A percentile compares a stretch with the other conserved stretches of the same genome.
phyloP scores from a whole-genome alignment of 257 asterid genomes.

The Primulina huaijiensis region DNA sequence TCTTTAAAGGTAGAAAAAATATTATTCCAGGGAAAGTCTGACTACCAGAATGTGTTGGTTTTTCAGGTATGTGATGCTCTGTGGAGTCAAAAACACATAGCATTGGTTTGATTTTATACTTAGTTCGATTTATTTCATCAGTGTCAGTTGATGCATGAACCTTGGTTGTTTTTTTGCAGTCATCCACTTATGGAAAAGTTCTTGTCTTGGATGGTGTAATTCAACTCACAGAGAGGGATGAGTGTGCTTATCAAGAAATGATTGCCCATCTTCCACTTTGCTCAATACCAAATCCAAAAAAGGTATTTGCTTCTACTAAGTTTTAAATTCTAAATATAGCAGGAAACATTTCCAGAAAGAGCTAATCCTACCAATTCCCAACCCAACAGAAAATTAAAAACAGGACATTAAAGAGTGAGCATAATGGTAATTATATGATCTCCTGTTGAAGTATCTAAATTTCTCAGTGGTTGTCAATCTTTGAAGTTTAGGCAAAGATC shows the following conservation, averaged over 20 bases:
- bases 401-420: background rate
- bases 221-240: conserved; percentile 97
- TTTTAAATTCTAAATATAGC: background rate
- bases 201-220: conserved; percentile 97
- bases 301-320: conserved; percentile 39
- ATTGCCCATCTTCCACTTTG: conserved; percentile 91
- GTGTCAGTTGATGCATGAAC: conserved; percentile 15
- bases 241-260: conserved; percentile 99
- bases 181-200: conserved; percentile 90
- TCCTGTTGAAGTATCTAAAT: background rate
- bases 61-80: conserved; percentile 60
- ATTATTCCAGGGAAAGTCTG: conserved; percentile 82
- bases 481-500: background rate
- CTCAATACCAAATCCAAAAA: conserved; percentile 84
- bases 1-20: conserved; percentile 88
- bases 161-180: conserved; percentile 48
- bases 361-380: background rate
- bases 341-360: background rate
- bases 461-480: background rate
- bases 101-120: background rate
- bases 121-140: background rate
- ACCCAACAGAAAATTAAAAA: background rate
- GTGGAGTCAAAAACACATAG: conserved; percentile 3
- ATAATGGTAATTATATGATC: background rate
- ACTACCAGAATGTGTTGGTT: conserved; percentile 87